Evolutionary conservation across 768 basidiomycete species (phyloP).

Genomic region (Leccinum disarticulatum): DNA sequence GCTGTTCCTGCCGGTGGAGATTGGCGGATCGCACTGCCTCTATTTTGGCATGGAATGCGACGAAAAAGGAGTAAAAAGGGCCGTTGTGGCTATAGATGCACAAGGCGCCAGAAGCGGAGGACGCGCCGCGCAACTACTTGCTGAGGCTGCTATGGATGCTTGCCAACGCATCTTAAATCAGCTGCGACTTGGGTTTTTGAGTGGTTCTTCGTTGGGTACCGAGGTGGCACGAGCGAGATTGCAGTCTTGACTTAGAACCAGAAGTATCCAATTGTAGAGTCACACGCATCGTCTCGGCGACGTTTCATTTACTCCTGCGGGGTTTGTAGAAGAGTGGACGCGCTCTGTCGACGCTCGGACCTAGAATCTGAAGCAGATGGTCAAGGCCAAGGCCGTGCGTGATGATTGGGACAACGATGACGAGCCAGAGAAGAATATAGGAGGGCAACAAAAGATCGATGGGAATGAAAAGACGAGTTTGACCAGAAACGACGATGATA

Average conservation of each 20-base stretch:
- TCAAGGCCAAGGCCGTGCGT: conserved; percentile 20
- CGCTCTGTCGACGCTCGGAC: conserved; percentile 1
- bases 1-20: conserved; percentile 77
- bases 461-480: not conserved
- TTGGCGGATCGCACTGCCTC: conserved; percentile 64
- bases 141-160: conserved; percentile 68
- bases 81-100: conserved; percentile 38
- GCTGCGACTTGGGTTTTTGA: not conserved
- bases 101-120: conserved; percentile 37
- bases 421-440: not conserved
- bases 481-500: not conserved
- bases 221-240: conserved; percentile 15
- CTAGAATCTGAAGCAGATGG: not conserved
- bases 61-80: conserved; percentile 20
- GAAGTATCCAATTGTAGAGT: not conserved
- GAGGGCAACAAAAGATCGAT: too few relatives aligned
- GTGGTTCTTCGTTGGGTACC: not conserved
- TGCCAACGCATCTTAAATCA: conserved; percentile 45
- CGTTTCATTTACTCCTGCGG: not conserved
- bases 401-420: conserved; percentile 63
- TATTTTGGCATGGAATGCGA: conserved; percentile 51
- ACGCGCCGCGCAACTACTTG: conserved; percentile 50
- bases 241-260: not conserved
- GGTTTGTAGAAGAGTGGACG: conserved; percentile 2
- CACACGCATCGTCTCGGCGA: not conserved